Conservation (phyloP, 345 rosid genomes). For the Gossypium ekmanianum region DNA sequence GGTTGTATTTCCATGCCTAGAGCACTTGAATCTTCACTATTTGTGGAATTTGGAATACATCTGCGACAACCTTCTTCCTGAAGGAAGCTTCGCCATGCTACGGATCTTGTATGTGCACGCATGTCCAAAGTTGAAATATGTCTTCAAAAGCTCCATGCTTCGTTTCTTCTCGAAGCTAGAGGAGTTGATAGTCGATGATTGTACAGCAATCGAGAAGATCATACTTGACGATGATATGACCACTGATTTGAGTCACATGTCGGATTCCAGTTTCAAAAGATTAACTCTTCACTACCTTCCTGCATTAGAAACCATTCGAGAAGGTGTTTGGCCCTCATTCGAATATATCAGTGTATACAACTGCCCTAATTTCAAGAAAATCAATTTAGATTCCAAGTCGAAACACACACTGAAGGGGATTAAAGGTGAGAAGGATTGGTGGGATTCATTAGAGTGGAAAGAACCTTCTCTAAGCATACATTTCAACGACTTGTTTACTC, state of each 20-base stretch:
- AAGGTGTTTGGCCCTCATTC: conserved; percentile 5
- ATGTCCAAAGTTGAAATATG: conserved; percentile 9
- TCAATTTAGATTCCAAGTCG: not conserved
- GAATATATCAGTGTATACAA: conserved; percentile 7
- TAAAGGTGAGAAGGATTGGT: conserved; percentile 15
- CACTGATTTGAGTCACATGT: not conserved
- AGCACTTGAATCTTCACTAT: conserved; percentile 7
- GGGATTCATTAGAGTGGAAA: conserved; percentile 14
- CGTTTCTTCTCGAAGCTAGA: not conserved
- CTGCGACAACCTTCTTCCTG: not conserved
- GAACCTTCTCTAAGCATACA: conserved; percentile 6
- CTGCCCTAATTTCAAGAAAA: conserved; percentile 2
- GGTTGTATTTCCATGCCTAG: conserved; percentile 10
- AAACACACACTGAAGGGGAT: conserved; percentile 8
- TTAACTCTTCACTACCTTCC: conserved; percentile 16
- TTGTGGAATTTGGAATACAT: conserved; percentile 14
- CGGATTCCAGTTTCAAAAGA: not conserved
- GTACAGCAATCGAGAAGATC: conserved; percentile 8
- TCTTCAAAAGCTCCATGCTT: conserved; percentile 13
- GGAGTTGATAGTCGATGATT: conserved; percentile 13
- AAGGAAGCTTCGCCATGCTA: conserved; percentile 14
- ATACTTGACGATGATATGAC: not conserved
- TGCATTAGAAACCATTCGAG: not conserved
- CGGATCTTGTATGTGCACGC: conserved; percentile 9
- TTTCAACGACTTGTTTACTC: not conserved